Base-by-base conservation (phyloP, 2,329 filamentous ascomycete genomes). In the Botrytis fabae region DNA sequence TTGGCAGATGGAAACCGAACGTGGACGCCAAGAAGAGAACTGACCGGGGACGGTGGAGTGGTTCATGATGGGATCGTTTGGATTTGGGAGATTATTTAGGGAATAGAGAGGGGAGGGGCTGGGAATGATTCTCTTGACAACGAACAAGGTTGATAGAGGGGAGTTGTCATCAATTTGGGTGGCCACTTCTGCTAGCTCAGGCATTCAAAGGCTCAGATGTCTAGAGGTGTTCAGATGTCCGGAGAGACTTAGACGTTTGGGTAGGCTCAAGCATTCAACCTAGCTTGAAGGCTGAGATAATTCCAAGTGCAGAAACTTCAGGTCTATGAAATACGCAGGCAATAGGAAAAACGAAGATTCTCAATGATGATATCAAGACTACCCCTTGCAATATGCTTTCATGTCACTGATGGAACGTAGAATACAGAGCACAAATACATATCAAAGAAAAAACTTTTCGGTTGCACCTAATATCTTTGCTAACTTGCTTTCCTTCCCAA, bases 381-480 rank as follows among this genome's bases (percentile, higher is more conserved):
- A 40, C 40, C 18, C 18, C 40, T 42, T 69, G 20, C 18, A 40
- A 42, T 42, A 18, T 25, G 20, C 20, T 28, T 65, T 48, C 9
- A 38, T 38, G 35, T n/a, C 38, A 32, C 35, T 25, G 4, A 44
- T 18, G 40, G 35, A 16, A 42, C 6, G 42, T 59, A 42, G 6
- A 32, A 22, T 22, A n/a, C 2, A 65, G 28, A 35, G 28, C 44
- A 65, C 42, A 42, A 28, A 57, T 42, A 35, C 25, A 57, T 42
- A 32, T 69, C 65, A n/a, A 28, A 46, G 25, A 22, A 61, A 62
- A 70, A 71, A 64, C 61, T 71, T 66, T 71, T 71, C 70, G 65
- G 35, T 71, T 71, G 69, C 61, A 71, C 61, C 46, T 71, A 64
- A 59, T 44, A 28, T 42, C 40, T 57, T 35, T n/a, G 44, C 70